These are phyloP conservation scores for Coniella vitis DNA, from an alignment of 2,329 filamentous ascomycete species.

Conservation along the genomic window DNA sequence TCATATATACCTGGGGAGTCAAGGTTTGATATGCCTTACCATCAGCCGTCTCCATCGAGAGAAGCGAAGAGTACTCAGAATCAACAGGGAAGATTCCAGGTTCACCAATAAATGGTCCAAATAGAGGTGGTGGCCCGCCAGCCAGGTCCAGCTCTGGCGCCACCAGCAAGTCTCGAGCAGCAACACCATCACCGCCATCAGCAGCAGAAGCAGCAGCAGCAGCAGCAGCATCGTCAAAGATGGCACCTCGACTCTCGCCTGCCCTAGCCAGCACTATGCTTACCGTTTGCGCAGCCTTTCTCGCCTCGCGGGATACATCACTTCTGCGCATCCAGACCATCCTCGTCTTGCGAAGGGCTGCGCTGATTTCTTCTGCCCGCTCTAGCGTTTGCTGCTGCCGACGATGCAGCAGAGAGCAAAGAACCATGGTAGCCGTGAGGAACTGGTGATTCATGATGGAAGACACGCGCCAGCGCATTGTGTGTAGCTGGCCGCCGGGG, in stretches of 20 bases:
- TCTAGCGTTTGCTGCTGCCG: neutral
- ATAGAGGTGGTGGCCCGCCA: no score
- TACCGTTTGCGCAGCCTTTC: slow-evolving; percentile 5
- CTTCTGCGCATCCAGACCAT: slow-evolving; percentile 14
- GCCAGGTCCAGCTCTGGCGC: no score
- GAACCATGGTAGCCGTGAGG: slow-evolving; percentile 4
- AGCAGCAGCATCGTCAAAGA: neutral
- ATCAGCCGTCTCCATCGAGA: no score
- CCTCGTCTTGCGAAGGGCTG: slow-evolving; percentile 7
- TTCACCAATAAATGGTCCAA: no score
- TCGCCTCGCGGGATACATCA: slow-evolving; percentile 11
- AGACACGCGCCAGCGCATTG: slow-evolving; percentile 5
- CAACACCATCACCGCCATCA: neutral
- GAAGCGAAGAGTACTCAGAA: no score
- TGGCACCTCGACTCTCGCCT: neutral
- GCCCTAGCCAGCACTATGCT: slow-evolving; percentile 1
- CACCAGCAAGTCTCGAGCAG: no score
- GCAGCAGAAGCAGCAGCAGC: neutral
- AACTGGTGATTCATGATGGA: slow-evolving; percentile 10
- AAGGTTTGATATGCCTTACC: no score
- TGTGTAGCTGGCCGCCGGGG: slow-evolving; percentile 4
- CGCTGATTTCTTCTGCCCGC: neutral
- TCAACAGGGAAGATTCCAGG: no score
- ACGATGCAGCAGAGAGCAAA: neutral
- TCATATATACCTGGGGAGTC: no score